These are phyloP conservation scores for Cutaneotrichosporon daszewskae DNA, from an alignment of 1,284 basidiomycete species.

Conservation along the genomic window DNA sequence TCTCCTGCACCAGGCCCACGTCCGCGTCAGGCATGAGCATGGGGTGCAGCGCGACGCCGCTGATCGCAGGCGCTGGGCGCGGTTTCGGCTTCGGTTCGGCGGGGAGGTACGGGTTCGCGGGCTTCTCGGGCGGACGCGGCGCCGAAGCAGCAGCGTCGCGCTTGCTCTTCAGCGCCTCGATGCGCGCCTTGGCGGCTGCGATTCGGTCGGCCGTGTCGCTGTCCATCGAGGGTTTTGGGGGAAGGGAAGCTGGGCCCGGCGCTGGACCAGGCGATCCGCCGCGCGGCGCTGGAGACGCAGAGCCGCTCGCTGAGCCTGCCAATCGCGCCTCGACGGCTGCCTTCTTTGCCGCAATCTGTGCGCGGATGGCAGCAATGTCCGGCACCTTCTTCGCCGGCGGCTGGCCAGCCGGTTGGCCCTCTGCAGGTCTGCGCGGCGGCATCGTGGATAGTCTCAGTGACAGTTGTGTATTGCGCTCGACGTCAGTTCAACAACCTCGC, in stretches of 20 bases:
- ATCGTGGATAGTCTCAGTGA: not conserved
- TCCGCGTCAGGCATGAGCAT: slow-evolving; percentile 64
- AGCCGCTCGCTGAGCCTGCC: slow-evolving; percentile 43
- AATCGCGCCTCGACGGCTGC: slow-evolving; percentile 63
- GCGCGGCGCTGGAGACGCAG: slow-evolving; percentile 17
- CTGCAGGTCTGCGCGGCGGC: slow-evolving; percentile 5
- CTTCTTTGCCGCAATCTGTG: slow-evolving; percentile 76
- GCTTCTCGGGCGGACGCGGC: not conserved
- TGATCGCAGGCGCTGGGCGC: slow-evolving; percentile 6
- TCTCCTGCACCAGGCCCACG: slow-evolving; percentile 20
- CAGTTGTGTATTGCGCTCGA: not conserved
- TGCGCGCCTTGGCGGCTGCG: slow-evolving; percentile 70
- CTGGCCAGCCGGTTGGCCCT: slow-evolving; percentile 16
- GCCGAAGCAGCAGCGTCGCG: no score
- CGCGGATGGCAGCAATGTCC: slow-evolving; percentile 45
- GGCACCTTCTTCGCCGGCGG: slow-evolving; percentile 20
- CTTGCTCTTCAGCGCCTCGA: slow-evolving; percentile 61
- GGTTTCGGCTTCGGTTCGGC: not conserved
- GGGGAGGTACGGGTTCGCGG: slow-evolving; percentile 6
- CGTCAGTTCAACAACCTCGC: not conserved
- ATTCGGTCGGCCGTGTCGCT: slow-evolving; percentile 65
- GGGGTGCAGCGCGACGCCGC: slow-evolving; percentile 70
- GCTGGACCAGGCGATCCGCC: slow-evolving; percentile 27
- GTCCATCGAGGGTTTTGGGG: slow-evolving; percentile 42
- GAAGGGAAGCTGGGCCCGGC: slow-evolving; percentile 44